phyloP scores from a whole-genome alignment of 2,329 filamentous ascomycete genomes.

The Ascosphaera aggregata region DNA sequence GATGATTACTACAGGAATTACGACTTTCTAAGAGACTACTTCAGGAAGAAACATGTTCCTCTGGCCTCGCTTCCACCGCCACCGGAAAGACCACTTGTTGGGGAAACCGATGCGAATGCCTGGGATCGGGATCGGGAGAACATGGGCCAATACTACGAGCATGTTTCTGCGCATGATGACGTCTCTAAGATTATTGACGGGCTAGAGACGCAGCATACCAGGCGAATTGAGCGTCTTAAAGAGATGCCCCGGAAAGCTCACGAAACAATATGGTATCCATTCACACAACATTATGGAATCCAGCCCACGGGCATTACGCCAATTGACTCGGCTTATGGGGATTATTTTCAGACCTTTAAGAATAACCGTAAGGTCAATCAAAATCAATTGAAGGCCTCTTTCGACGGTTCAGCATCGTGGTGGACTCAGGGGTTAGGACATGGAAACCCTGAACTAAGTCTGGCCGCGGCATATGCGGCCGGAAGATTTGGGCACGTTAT shows the following conservation, averaged over 20 bases:
- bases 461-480: slow-evolving; percentile 59
- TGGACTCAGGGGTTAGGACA: slow-evolving; percentile 81
- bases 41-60: slow-evolving; percentile 33
- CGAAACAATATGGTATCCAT: slow-evolving; percentile 59
- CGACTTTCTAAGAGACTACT: slow-evolving; percentile 43
- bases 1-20: slow-evolving; percentile 44
- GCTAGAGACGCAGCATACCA: slow-evolving; percentile 29
- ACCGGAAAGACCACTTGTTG: slow-evolving; percentile 20
- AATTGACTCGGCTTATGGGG: slow-evolving; percentile 61
- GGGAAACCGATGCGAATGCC: slow-evolving; percentile 10
- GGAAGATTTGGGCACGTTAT: slow-evolving; percentile 74
- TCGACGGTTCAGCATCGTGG: slow-evolving; percentile 74
- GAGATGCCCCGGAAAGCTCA: slow-evolving; percentile 38
- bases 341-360: slow-evolving; percentile 47
- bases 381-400: slow-evolving; percentile 35
- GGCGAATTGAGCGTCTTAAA: slow-evolving; percentile 34
- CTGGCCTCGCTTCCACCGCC: slow-evolving; percentile 35
- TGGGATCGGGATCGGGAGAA: slow-evolving; percentile 26
- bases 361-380: no score
- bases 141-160: slow-evolving; percentile 42
- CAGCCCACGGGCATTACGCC: slow-evolving; percentile 39
- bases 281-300: slow-evolving; percentile 53
- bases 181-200: slow-evolving; percentile 25
- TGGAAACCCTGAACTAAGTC: slow-evolving; percentile 44
- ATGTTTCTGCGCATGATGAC: slow-evolving; percentile 16